A percentile compares a stretch with the other conserved stretches of the same genome.
These are phyloP conservation scores for Xanthoconium separans DNA, from an alignment of 1,284 basidiomycete species.

Conservation along the genomic window DNA sequence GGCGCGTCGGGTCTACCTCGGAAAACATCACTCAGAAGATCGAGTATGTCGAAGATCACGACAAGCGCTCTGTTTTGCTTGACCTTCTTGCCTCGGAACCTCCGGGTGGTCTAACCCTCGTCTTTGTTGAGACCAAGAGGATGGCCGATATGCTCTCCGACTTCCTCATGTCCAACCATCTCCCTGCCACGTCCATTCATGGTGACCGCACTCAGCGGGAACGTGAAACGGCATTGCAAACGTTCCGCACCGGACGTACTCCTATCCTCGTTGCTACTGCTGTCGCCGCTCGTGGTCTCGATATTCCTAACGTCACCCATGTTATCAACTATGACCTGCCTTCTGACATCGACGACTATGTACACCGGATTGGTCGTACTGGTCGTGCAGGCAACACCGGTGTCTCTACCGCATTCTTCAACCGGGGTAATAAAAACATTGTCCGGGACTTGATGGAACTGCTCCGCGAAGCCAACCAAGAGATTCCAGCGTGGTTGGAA, in stretches of 20 bases:
- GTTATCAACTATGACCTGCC: constrained; percentile 99
- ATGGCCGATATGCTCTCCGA: constrained; percentile 99
- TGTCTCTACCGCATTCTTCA: constrained; percentile 93
- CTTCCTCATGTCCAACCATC: constrained; percentile 84
- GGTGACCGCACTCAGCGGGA: constrained; percentile 98
- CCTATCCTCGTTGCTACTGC: constrained; percentile 98
- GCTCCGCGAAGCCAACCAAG: constrained; percentile 96
- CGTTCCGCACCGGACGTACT: constrained; percentile 93
- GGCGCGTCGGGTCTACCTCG: constrained; percentile 96
- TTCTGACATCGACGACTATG: constrained; percentile 98
- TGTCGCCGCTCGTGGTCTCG: constrained; percentile 97
- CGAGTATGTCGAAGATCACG: constrained; percentile 96
- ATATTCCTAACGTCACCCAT: constrained; percentile 99
- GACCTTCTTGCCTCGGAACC: constrained; percentile 88
- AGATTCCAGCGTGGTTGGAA: constrained; percentile 91
- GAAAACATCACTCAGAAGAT: constrained; percentile 99
- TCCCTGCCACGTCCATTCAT: constrained; percentile 96
- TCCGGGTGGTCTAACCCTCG: constrained; percentile 80
- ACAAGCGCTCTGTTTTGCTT: constrained; percentile 96
- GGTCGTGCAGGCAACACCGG: constrained; percentile 99
- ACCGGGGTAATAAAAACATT: constrained; percentile 89
- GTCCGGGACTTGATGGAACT: constrained; percentile 91
- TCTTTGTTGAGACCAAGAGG: constrained; percentile 99
- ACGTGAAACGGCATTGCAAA: constrained; percentile 93
- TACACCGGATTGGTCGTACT: constrained; percentile 98